Evolutionary conservation across 2,329 filamentous ascomycete genomes (phyloP).

Genomic region (Sarocladium kiliense): DNA sequence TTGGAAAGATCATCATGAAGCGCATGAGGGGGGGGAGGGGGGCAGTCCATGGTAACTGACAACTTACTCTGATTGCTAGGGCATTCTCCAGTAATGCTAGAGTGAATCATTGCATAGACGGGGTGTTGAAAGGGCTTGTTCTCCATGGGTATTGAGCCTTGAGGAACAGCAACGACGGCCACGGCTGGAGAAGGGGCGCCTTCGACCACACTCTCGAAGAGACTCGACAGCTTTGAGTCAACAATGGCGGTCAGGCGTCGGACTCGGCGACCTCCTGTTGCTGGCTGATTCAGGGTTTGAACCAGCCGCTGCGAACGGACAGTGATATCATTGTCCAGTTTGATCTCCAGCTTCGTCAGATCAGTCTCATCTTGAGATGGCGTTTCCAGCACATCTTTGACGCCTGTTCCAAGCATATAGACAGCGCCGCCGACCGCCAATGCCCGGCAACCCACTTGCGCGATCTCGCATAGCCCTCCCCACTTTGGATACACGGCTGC

Average conservation of each 20-base stretch:
- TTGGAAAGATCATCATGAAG: slow-evolving; percentile 71
- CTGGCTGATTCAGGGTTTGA: slow-evolving; percentile 11
- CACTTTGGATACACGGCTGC: slow-evolving; percentile 88
- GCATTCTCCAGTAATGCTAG: slow-evolving; percentile 89
- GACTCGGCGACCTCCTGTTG: slow-evolving; percentile 28
- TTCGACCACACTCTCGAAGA: slow-evolving; percentile 71
- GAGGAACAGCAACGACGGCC: slow-evolving; percentile 62
- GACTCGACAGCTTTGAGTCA: slow-evolving; percentile 53
- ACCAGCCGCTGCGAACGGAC: slow-evolving; percentile 53
- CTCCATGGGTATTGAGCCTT: slow-evolving; percentile 35
- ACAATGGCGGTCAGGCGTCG: slow-evolving; percentile 65
- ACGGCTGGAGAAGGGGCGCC: slow-evolving; percentile 72
- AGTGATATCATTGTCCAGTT: slow-evolving; percentile 51
- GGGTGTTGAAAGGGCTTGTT: slow-evolving; percentile 37
- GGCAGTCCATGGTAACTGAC: slow-evolving; percentile 11
- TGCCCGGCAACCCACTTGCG: slow-evolving; percentile 86
- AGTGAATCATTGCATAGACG: slow-evolving; percentile 66
- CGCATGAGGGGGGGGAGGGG: slow-evolving; percentile 12
- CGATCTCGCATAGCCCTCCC: slow-evolving; percentile 83
- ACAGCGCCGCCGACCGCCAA: slow-evolving; percentile 85
- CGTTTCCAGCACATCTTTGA: slow-evolving; percentile 33
- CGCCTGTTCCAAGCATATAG: slow-evolving; percentile 75
- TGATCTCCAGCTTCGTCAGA: slow-evolving; percentile 32
- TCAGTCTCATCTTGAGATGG: slow-evolving; percentile 15
- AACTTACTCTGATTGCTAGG: slow-evolving; percentile 84